These are phyloP conservation scores for Maudiozyma pseudohumilis DNA, from an alignment of 805 yeast genomes.

Conservation along the genomic window DNA sequence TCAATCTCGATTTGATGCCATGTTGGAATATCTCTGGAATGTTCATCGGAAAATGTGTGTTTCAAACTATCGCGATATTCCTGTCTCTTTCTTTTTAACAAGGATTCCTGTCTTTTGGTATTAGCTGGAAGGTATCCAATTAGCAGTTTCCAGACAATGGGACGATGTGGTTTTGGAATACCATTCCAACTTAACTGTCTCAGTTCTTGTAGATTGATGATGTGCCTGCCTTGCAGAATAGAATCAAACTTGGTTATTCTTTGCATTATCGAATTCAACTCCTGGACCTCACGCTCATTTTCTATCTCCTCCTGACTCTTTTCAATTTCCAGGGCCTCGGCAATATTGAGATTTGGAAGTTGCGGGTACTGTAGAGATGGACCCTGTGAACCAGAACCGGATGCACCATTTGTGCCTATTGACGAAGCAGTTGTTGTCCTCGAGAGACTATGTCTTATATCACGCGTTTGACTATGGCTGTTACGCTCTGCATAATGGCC, in stretches of 20 bases:
- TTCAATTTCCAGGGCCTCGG: conserved; percentile 13
- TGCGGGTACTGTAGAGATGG: conserved; percentile 20
- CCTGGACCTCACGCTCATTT: conserved; percentile 29
- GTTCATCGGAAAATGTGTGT: conserved; percentile 42
- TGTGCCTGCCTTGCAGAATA: conserved; percentile 40
- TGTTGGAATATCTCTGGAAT: conserved; percentile 60
- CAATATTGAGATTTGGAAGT: conserved; percentile 20
- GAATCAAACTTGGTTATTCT: conserved; percentile 59
- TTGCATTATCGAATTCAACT: conserved; percentile 48
- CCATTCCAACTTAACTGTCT: conserved; percentile 91
- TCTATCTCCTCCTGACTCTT: conserved; percentile 21
- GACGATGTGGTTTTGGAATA: conserved; percentile 69
- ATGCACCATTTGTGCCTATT: conserved; percentile 12
- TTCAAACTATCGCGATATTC: conserved; percentile 73
- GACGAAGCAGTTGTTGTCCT: conserved; percentile 13
- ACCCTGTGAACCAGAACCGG: conserved; percentile 3
- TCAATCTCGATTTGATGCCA: conserved; percentile 96
- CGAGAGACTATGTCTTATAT: conserved; percentile 10
- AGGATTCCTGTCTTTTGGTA: conserved; percentile 58
- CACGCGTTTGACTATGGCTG: neutral
- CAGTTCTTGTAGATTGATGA: conserved; percentile 60
- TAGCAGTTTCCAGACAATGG: conserved; percentile 80
- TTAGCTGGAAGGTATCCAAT: conserved; percentile 88
- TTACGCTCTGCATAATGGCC: neutral
- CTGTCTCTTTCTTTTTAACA: conserved; percentile 68